phyloP scores from a whole-genome alignment of 768 basidiomycete species.

The Symmetrospora coprosmae region DNA sequence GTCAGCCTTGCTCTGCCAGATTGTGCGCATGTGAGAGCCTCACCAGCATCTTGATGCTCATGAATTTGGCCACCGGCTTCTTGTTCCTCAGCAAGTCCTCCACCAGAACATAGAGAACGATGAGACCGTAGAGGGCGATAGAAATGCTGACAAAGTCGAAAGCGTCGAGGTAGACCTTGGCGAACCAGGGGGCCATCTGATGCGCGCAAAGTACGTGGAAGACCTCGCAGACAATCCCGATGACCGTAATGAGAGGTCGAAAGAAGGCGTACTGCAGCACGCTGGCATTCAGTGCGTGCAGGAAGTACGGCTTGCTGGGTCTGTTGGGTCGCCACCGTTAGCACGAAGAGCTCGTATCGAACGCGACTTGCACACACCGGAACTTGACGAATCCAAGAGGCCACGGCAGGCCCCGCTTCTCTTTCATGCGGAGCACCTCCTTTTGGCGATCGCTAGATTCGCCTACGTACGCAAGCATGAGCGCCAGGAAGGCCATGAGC shows the following conservation, averaged over 20 bases:
- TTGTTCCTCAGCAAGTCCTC: conserved; percentile 62
- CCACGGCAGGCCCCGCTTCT: conserved; percentile 57
- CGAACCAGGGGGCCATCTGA: no score
- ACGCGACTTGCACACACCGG: conserved; percentile 42
- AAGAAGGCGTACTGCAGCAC: conserved; percentile 54
- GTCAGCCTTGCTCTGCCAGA: neutral
- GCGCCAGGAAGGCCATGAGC: conserved; percentile 62
- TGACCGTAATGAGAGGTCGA: conserved; percentile 27
- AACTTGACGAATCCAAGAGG: conserved; percentile 47
- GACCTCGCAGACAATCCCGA: conserved; percentile 62
- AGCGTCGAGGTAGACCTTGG: conserved; percentile 35
- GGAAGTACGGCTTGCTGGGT: conserved; percentile 56
- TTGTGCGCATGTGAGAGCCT: neutral
- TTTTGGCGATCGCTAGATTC: conserved; percentile 51
- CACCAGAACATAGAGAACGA: conserved; percentile 69
- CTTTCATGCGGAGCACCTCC: conserved; percentile 60
- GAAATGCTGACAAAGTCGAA: conserved; percentile 72
- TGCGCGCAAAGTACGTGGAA: conserved; percentile 53
- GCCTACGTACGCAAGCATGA: conserved; percentile 74
- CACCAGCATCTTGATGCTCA: conserved; percentile 53
- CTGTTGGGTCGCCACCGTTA: neutral
- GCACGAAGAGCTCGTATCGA: neutral
- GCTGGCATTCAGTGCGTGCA: conserved; percentile 68
- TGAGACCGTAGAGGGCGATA: conserved; percentile 71
- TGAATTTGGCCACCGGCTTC: conserved; percentile 68